Evolutionary conservation across 179 eudicot species (phyloP).

Genomic region (Camellia oleifera): DNA sequence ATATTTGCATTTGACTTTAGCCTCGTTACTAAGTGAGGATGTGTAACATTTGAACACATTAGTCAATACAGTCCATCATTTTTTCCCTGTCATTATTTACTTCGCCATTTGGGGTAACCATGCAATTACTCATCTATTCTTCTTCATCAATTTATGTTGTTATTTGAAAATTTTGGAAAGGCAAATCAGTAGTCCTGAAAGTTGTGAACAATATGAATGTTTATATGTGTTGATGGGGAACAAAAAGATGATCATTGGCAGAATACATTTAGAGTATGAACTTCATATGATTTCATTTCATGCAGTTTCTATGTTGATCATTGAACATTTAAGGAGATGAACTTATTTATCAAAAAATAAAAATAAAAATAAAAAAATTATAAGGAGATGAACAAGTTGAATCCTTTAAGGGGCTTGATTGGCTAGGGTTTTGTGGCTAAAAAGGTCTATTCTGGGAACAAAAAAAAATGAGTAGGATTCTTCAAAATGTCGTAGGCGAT

Average conservation of each 20-base stretch:
- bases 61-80: not conserved
- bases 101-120: not conserved
- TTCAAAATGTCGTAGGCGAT: no score
- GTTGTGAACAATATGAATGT: not conserved
- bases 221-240: not conserved
- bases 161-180: not conserved
- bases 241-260: not conserved
- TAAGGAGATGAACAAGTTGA: no score
- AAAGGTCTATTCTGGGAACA: no score
- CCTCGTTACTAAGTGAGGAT: not conserved
- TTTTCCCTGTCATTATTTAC: not conserved
- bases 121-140: not conserved
- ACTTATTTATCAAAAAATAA: no score
- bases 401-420: no score
- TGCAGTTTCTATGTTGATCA: no score
- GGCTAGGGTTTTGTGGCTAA: no score
- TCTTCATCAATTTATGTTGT: not conserved
- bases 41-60: not conserved
- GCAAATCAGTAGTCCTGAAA: no score
- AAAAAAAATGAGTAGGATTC: no score
- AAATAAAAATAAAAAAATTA: no score
- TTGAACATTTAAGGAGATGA: no score
- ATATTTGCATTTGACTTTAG: not conserved
- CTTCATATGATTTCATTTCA: no score
- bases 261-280: not conserved